Evolutionary conservation across 352 stramenopile species (phyloP).

Genomic region (Phytophthora litchii): DNA sequence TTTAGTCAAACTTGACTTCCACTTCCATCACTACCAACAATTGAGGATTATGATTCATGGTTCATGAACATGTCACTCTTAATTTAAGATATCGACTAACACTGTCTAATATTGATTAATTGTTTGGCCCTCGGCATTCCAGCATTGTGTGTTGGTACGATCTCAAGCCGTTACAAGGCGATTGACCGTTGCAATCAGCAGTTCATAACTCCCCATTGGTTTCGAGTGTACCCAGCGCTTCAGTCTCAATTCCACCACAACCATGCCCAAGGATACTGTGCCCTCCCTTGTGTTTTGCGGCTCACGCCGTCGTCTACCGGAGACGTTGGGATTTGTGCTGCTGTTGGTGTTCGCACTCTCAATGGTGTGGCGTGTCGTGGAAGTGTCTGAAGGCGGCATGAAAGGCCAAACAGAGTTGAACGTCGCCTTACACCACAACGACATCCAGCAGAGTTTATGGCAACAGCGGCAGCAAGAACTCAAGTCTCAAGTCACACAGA

Average conservation of each 20-base stretch:
- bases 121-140: too few species aligned
- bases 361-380: slow-evolving; percentile 8
- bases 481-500: slow-evolving; percentile 14
- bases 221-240: neutral
- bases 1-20: too few species aligned
- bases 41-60: too few species aligned
- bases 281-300: slow-evolving; percentile 2
- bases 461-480: slow-evolving; percentile 20
- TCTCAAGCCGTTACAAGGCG: too few species aligned
- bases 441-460: slow-evolving; percentile 8
- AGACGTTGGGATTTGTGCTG: slow-evolving; percentile 9
- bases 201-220: slow-evolving; percentile 8
- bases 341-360: slow-evolving; percentile 8
- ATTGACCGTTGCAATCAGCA: neutral
- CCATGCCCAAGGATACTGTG: slow-evolving; percentile 11
- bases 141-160: too few species aligned
- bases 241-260: slow-evolving; percentile 2
- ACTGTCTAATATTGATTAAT: too few species aligned
- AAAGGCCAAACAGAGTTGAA: slow-evolving; percentile 1
- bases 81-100: too few species aligned
- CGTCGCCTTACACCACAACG: neutral
- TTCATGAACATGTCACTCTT: too few species aligned
- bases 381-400: slow-evolving; percentile 1
- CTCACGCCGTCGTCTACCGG: slow-evolving; percentile 1
- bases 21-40: too few species aligned